Base-by-base conservation (phyloP, 2,329 filamentous ascomycete species). In the Leptographium lundbergii region DNA sequence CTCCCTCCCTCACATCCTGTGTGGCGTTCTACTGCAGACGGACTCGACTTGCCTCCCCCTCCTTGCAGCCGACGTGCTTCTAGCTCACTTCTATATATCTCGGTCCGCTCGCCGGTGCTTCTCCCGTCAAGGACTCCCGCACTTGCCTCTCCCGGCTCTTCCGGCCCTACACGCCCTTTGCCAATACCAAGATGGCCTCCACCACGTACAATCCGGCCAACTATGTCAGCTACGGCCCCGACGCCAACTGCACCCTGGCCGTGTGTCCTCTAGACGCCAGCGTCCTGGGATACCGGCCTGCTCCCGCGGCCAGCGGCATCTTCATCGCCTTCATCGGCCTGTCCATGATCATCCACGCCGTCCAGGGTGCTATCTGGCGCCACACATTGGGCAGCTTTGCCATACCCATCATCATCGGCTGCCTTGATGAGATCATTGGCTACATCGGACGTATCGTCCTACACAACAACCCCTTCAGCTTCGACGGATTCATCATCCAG, bases 401-500 rank as follows among this genome's bases (percentile, higher is more conserved):
- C 69, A 63, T 64, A 13, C 75, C 74, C 61, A 81, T 87, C 75
- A 64, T 81, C 7, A 65, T 76, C 22, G 85, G 85, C 53, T 82
- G 78, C 63, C 48, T 78, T 6, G 72, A 75, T 54, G 84, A 86
- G 65, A 75, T 86, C 13, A 66, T 86, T 39, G 85, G 85, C 22
- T 88, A 88, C 62, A 69, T 72, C 1, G 85, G 82, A 2, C 76
- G 85, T 13, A 72, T 86, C 57, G 67, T 82, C 65, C 71, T 84
- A 60, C 76, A 78, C 62, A 62, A 76, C 52, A 80, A 87, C 64
- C 81, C 82, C 0, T 87, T 84, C 66, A 73, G 67, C 54, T 78
- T 84, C 66, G 66, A 67, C 14, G 81, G 77, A 9, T 88, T 88
- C 67, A 76, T 87, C 67, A 76, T 86, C n/a, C 81, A 88, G 67